These are phyloP conservation scores for Akanthomyces muscarius DNA, from an alignment of 2,329 filamentous ascomycete species.

Conservation along the genomic window DNA sequence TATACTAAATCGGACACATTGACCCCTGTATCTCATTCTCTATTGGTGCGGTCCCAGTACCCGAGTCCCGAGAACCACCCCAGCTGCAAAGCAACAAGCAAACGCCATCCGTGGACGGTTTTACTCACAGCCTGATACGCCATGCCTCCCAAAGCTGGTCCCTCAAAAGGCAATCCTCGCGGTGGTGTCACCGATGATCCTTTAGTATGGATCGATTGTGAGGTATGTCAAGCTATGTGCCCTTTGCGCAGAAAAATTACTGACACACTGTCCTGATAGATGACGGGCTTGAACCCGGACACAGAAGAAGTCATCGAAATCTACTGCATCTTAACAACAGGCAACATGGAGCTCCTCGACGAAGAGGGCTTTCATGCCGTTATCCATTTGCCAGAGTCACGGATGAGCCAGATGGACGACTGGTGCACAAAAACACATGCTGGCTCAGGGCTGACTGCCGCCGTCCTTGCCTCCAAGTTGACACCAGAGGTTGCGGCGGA, in stretches of 20 bases:
- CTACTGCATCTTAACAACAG: conserved; percentile 85
- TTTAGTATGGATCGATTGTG: conserved; percentile 80
- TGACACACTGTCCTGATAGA: conserved; percentile 49
- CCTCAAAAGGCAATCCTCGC: conserved; percentile 17
- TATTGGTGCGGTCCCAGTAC: conserved; percentile 7
- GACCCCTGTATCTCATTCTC: not conserved
- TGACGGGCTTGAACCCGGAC: conserved; percentile 71
- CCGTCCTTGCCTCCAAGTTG: conserved; percentile 68
- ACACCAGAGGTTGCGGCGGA: conserved; percentile 69
- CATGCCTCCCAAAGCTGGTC: conserved; percentile 21
- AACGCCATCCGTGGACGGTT: not conserved
- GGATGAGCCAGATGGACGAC: conserved; percentile 74
- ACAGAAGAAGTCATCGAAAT: conserved; percentile 86
- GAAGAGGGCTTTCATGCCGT: conserved; percentile 73
- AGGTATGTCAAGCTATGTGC: conserved; percentile 34
- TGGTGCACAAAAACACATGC: conserved; percentile 86
- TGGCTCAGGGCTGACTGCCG: conserved; percentile 73
- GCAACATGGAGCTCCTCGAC: conserved; percentile 71
- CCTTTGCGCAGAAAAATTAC: not conserved
- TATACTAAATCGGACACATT: conserved; percentile 6
- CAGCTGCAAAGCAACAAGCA: not conserved
- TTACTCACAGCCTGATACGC: not conserved
- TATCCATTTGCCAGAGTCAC: conserved; percentile 66
- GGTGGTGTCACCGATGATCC: conserved; percentile 45
- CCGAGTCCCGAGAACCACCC: not conserved